Evolutionary conservation across 2,329 filamentous ascomycete genomes (phyloP).

Genomic region (Colletotrichum noveboracense): DNA sequence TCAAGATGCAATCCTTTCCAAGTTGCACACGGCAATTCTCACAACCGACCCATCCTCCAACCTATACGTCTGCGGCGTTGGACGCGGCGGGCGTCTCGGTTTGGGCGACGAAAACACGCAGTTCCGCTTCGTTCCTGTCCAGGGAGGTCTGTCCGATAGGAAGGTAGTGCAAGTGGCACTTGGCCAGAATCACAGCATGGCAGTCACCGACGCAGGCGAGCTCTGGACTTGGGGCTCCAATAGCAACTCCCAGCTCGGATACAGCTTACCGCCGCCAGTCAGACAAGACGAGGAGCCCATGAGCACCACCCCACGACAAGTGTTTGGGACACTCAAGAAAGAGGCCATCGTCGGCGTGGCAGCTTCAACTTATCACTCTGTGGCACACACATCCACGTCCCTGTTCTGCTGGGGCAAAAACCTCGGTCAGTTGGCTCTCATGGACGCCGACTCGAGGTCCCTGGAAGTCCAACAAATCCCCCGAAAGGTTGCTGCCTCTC

Average conservation of each 20-base stretch:
- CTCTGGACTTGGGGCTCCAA: conserved; percentile 96
- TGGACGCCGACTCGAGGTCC: conserved; percentile 93
- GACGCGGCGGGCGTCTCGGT: conserved; percentile 86
- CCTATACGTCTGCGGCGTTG: conserved; percentile 90
- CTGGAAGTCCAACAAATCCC: conserved; percentile 83
- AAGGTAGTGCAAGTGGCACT: conserved; percentile 80
- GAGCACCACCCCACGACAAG: conserved; percentile 81
- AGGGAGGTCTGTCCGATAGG: conserved; percentile 76
- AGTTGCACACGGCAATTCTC: conserved; percentile 87
- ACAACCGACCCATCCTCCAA: conserved; percentile 90
- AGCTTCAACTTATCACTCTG: conserved; percentile 90
- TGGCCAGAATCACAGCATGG: conserved; percentile 90
- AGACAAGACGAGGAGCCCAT: conserved; percentile 83
- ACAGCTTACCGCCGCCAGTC: conserved; percentile 70
- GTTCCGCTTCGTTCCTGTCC: conserved; percentile 84
- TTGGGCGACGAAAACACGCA: conserved; percentile 89
- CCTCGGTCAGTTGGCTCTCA: conserved; percentile 88
- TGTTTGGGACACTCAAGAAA: conserved; percentile 90
- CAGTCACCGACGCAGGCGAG: conserved; percentile 84
- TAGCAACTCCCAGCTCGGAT: conserved; percentile 84
- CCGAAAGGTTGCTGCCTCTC: conserved; percentile 84
- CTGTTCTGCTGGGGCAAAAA: conserved; percentile 97
- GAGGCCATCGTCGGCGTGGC: conserved; percentile 82
- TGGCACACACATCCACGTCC: conserved; percentile 80
- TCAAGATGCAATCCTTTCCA: conserved; percentile 85